Percentiles rank a stretch among this genome's conserved stretches.
phyloP scores from a whole-genome alignment of 805 yeast species.

The Wickerhamomyces silvicola region DNA sequence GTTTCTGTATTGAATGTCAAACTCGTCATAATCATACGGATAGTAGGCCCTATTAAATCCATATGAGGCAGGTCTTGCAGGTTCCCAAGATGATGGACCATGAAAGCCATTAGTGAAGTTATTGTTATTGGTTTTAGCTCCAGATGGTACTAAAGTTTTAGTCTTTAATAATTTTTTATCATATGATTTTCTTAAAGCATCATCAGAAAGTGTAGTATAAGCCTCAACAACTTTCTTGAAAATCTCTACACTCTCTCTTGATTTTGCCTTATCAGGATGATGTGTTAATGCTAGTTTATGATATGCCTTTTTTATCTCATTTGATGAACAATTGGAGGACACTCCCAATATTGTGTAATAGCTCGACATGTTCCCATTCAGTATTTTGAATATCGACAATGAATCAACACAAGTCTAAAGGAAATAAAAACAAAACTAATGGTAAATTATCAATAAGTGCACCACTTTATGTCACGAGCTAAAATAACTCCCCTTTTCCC shows the following conservation, averaged over 20 bases:
- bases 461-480: too few species aligned
- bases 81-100: too few species aligned
- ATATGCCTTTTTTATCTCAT: slow-evolving; percentile 32
- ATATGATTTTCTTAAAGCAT: slow-evolving; percentile 21
- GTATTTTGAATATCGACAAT: too few species aligned
- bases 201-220: slow-evolving; percentile 23
- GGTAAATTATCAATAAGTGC: too few species aligned
- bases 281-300: slow-evolving; percentile 31
- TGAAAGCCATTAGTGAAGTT: too few species aligned
- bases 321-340: slow-evolving; percentile 10
- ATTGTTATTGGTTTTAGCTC: neutral
- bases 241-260: slow-evolving; percentile 18
- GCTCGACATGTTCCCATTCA: slow-evolving; percentile 1
- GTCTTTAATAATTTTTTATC: slow-evolving; percentile 13
- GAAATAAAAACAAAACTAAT: slow-evolving; percentile 2
- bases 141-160: neutral
- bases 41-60: neutral
- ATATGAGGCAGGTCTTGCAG: too few species aligned
- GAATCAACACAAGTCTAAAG: neutral
- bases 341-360: slow-evolving; percentile 27
- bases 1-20: too few species aligned
- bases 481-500: too few species aligned
- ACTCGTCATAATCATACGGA: slow-evolving; percentile 1
- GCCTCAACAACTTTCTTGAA: slow-evolving; percentile 30
- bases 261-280: slow-evolving; percentile 46